Evolutionary conservation across 352 stramenopile species (phyloP).

Genomic region (Thraustotheca clavata): DNA sequence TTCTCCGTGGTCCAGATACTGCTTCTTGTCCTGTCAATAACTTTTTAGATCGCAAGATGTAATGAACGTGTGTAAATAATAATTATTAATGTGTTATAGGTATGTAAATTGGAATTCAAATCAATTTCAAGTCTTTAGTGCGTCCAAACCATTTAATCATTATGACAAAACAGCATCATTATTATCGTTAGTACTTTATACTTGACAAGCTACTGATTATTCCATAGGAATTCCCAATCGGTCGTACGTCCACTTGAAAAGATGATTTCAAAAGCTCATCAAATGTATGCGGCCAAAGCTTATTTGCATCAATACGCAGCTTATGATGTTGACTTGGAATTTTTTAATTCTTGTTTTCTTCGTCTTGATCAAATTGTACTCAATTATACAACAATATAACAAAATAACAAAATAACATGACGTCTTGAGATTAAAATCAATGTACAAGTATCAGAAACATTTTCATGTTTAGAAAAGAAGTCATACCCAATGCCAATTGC

Average conservation of each 20-base stretch:
- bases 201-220: background rate
- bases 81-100: background rate
- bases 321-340: conserved; percentile 41
- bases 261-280: conserved; percentile 48
- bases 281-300: conserved; percentile 55
- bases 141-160: conserved; percentile 31
- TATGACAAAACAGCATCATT: conserved; percentile 65
- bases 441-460: background rate
- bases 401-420: background rate
- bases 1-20: conserved; percentile 36
- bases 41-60: conserved; percentile 30
- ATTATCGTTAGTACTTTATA: conserved; percentile 32
- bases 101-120: conserved; percentile 35
- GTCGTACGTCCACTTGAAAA: conserved; percentile 37
- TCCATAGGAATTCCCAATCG: conserved; percentile 53
- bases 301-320: conserved; percentile 61
- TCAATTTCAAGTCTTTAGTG: conserved; percentile 32
- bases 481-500: background rate
- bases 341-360: conserved; percentile 59
- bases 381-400: conserved; percentile 40
- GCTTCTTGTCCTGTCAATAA: conserved; percentile 22
- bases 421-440: background rate
- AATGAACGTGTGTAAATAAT: background rate
- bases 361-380: conserved; percentile 58
- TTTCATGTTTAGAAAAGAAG: background rate